phyloP scores from a whole-genome alignment of 2,329 filamentous ascomycete genomes.

The Pseudogymnoascus sp. region DNA sequence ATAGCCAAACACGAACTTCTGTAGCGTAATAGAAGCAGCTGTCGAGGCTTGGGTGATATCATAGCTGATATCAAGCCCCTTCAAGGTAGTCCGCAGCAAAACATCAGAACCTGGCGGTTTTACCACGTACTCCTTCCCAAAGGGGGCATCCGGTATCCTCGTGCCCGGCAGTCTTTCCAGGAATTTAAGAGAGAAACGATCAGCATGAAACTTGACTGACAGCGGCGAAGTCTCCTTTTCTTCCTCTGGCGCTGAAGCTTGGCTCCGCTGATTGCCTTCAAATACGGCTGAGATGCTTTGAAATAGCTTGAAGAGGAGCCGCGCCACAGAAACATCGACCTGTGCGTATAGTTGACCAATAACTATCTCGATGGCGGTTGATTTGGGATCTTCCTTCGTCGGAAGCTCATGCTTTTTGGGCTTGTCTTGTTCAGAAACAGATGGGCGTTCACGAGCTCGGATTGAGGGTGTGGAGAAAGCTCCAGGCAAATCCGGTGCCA shows the following conservation, averaged over 20 bases:
- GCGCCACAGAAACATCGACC: conserved; percentile 28
- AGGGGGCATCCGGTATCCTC: conserved; percentile 11
- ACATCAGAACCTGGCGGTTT: conserved; percentile 19
- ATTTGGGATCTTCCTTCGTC: conserved; percentile 12
- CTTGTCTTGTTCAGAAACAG: conserved; percentile 14
- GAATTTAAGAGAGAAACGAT: conserved; percentile 25
- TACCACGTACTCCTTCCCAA: conserved; percentile 5
- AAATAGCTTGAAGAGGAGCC: conserved; percentile 24
- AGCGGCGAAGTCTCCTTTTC: conserved; percentile 9
- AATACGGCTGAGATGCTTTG: conserved; percentile 15
- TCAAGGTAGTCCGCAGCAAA: conserved; percentile 22
- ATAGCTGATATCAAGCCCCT: conserved; percentile 21
- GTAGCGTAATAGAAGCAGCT: conserved; percentile 30
- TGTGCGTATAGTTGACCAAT: conserved; percentile 22
- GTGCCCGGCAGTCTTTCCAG: conserved; percentile 26
- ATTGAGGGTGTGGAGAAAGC: conserved; percentile 45
- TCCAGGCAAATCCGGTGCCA: conserved; percentile 48
- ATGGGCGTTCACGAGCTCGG: conserved; percentile 10
- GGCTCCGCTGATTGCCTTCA: background rate
- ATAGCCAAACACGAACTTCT: conserved; percentile 55
- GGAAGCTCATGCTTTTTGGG: conserved; percentile 9
- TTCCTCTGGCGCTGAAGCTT: background rate
- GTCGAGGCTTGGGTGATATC: conserved; percentile 14
- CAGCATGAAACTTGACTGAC: conserved; percentile 18
- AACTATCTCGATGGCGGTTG: conserved; percentile 21